Evolutionary conservation across 2,329 filamentous ascomycete genomes (phyloP).

Genomic region (Cladosporium sp.): DNA sequence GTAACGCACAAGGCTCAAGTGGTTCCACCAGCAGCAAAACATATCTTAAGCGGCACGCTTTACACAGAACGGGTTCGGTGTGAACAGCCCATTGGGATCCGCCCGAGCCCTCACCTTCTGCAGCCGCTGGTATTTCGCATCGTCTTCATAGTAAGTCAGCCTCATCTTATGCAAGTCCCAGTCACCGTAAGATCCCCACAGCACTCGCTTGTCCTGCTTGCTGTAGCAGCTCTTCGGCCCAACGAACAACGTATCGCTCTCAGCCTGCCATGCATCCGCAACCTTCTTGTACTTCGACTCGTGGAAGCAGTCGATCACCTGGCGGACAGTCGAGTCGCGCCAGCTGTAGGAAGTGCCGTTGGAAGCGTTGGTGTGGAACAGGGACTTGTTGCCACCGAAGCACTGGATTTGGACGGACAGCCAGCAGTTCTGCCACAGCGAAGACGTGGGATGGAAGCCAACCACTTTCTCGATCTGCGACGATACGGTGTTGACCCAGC

Average conservation of each 20-base stretch:
- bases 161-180: slow-evolving; percentile 42
- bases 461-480: slow-evolving; percentile 45
- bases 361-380: slow-evolving; percentile 44
- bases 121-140: slow-evolving; percentile 41
- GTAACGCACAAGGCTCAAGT: too few relatives aligned
- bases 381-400: slow-evolving; percentile 50
- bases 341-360: slow-evolving; percentile 54
- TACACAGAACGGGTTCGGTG: slow-evolving; percentile 41
- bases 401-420: slow-evolving; percentile 51
- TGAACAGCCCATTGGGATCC: slow-evolving; percentile 44
- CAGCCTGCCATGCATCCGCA: slow-evolving; percentile 48
- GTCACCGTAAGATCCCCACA: slow-evolving; percentile 47
- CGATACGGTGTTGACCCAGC: slow-evolving; percentile 46
- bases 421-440: slow-evolving; percentile 38
- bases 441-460: slow-evolving; percentile 37
- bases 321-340: slow-evolving; percentile 48
- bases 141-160: slow-evolving; percentile 42
- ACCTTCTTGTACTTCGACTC: slow-evolving; percentile 36
- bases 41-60: neutral
- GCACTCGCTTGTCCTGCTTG: slow-evolving; percentile 42
- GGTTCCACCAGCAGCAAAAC: too few relatives aligned
- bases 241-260: slow-evolving; percentile 42
- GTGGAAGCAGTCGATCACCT: slow-evolving; percentile 51
- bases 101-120: slow-evolving; percentile 34
- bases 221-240: slow-evolving; percentile 40